Conservation (phyloP, 2,329 filamentous ascomycete genomes). For the Kalmusia sp. region DNA sequence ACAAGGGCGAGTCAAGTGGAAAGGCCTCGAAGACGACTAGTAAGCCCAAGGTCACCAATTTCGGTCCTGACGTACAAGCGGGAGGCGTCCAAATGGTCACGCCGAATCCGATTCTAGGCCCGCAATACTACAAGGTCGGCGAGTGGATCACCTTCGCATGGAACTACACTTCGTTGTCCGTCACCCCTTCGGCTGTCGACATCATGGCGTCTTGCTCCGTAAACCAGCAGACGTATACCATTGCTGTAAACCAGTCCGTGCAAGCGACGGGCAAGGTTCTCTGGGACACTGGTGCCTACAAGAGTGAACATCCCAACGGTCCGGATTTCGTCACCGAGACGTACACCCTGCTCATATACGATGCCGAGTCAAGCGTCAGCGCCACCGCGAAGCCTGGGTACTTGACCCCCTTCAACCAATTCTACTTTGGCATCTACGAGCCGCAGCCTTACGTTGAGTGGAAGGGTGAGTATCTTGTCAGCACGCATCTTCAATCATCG, state of each 20-base stretch:
- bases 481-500: not conserved
- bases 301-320: conserved; percentile 37
- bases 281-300: conserved; percentile 67
- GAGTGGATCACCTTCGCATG: conserved; percentile 69
- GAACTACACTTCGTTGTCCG: conserved; percentile 71
- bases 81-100: conserved; percentile 70
- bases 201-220: conserved; percentile 66
- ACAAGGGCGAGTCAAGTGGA: conserved; percentile 21
- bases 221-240: conserved; percentile 67
- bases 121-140: conserved; percentile 70
- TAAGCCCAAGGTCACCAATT: conserved; percentile 41
- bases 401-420: conserved; percentile 59
- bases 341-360: conserved; percentile 70
- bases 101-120: conserved; percentile 56
- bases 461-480: conserved; percentile 53
- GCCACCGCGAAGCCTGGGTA: conserved; percentile 63
- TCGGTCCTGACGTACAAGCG: conserved; percentile 61
- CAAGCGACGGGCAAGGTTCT: conserved; percentile 59
- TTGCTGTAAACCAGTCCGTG: conserved; percentile 65
- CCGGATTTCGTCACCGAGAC: conserved; percentile 63
- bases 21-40: conserved; percentile 25
- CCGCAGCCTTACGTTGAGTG: conserved; percentile 60
- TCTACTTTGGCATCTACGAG: conserved; percentile 69
- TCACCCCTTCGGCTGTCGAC: conserved; percentile 66
- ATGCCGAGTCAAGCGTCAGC: conserved; percentile 60